These are phyloP conservation scores for Sisymbrium irio DNA, from an alignment of 345 rosid genomes.

Conservation along the genomic window DNA sequence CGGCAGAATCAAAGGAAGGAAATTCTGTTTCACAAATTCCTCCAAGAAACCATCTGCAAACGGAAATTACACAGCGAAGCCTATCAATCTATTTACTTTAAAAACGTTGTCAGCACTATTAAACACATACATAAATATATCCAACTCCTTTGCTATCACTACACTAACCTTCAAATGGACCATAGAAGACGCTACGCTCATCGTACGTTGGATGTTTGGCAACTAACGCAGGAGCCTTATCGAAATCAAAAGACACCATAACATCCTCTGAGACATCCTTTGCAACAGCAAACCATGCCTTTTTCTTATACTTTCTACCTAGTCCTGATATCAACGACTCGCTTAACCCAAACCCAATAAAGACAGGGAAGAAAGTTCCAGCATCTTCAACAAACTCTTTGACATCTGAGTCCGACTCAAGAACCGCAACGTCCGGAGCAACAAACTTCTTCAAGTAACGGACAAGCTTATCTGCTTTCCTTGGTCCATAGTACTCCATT, in stretches of 20 bases:
- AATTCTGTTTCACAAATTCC: conserved; percentile 79
- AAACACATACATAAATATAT: neutral
- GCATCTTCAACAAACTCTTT: conserved; percentile 68
- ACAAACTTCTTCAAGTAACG: conserved; percentile 85
- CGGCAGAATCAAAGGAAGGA: conserved; percentile 76
- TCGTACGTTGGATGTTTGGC: conserved; percentile 60
- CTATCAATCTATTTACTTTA: neutral
- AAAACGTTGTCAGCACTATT: neutral
- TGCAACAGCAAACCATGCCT: conserved; percentile 93
- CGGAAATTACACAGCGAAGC: conserved; percentile 7
- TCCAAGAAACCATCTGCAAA: conserved; percentile 70
- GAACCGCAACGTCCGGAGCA: conserved; percentile 80
- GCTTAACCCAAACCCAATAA: conserved; percentile 73
- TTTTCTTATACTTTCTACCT: conserved; percentile 76
- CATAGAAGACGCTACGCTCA: conserved; percentile 69
- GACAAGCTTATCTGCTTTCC: conserved; percentile 80
- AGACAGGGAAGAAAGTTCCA: conserved; percentile 69
- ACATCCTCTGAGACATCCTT: conserved; percentile 71
- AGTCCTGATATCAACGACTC: conserved; percentile 48
- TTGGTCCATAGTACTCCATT: conserved; percentile 80
- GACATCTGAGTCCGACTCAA: conserved; percentile 59
- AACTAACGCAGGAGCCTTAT: conserved; percentile 78
- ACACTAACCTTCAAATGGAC: conserved; percentile 87
- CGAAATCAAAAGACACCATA: conserved; percentile 68
- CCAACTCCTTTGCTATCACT: neutral